Percentiles rank a stretch among this genome's conserved stretches.
Conservation (phyloP, 2,329 filamentous ascomycete genomes). For the Thermothelomyces thermophilus region DNA sequence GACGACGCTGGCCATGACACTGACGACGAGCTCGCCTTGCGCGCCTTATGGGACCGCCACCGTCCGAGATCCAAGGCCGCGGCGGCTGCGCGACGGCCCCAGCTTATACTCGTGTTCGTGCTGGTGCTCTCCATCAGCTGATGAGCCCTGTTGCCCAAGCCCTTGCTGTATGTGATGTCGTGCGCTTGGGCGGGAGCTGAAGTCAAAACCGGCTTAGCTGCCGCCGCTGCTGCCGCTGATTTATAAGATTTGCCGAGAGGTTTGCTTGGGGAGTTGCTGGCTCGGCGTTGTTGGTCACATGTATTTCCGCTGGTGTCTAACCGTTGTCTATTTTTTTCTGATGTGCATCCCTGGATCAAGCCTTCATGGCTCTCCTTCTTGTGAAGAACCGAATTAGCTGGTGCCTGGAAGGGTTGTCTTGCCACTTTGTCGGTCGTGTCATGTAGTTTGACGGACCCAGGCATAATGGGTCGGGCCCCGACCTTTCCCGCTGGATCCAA, state of each 20-base stretch:
- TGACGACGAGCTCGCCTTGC: constrained; percentile 7
- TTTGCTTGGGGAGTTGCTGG: neutral
- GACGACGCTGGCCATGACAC: neutral
- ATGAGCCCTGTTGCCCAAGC: neutral
- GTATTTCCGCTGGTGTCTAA: no score
- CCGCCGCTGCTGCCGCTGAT: neutral
- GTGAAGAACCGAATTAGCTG: no score
- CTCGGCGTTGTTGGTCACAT: neutral
- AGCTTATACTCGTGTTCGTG: constrained; percentile 4
- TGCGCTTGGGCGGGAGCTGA: constrained; percentile 4
- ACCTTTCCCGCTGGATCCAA: neutral
- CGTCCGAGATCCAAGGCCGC: constrained; percentile 19
- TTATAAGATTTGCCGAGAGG: neutral
- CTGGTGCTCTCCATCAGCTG: neutral
- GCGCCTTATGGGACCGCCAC: constrained; percentile 12
- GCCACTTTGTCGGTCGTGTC: no score
- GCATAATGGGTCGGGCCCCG: no score
- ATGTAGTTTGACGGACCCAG: no score
- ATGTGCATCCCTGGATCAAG: no score
- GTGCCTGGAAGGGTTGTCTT: no score
- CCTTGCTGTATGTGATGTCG: neutral
- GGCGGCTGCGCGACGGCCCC: constrained; percentile 21
- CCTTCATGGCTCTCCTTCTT: no score
- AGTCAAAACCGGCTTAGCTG: constrained; percentile 7
- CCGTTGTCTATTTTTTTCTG: no score